Base-by-base conservation (phyloP, 2,329 filamentous ascomycete genomes). In the Stylonectria norvegica region DNA sequence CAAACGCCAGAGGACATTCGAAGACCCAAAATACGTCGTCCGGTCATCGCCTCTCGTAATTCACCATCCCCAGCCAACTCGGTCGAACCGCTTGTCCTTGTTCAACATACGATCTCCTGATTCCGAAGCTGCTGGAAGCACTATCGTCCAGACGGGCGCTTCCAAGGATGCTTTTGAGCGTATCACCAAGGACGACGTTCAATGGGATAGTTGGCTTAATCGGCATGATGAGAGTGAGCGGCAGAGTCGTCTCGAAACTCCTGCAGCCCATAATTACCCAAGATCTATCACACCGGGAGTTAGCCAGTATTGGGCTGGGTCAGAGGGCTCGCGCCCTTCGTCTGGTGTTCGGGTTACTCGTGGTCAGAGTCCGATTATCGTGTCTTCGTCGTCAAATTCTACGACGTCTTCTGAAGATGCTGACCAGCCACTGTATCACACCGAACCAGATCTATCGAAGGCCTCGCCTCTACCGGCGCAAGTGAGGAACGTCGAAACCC, bases 1-100 rank as follows among this genome's bases (percentile, higher is more conserved):
- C 20, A 25, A 16, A 28, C 20, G 16, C 11, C 19, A 12, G 12
- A 34, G 10, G 23, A 20, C 12, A 7, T 14, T 8, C 15, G 40
- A 55, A 16, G 42, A 47, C 15, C 45, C 48, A 4, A 40, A 32
- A 36, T 44, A 47, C 14, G 15, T 53, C n/a, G 40, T 49, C 3
- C 40, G 31, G 4, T 49, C 52, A 7, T 43, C 40, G 4, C 44
- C 48, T 8, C 25, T 37, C 20, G 31, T 47, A 7, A 48, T 60
- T n/a, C 42, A 58, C 18, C 56, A 63, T 11, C 60, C 60, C 20
- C 55, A 49, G 17, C 59, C 59, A 8, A 39, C 42, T 8, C 42
- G 51, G 20, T 40, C 37, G 9, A 36, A 15, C 25, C 38, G 20
- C n/a, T 36, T 38, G 9, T 16, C 20, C 2, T 19, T 52, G n/a